These are phyloP conservation scores for Penicillium taxi DNA, from an alignment of 495 filamentous ascomycete genomes.

Conservation along the genomic window DNA sequence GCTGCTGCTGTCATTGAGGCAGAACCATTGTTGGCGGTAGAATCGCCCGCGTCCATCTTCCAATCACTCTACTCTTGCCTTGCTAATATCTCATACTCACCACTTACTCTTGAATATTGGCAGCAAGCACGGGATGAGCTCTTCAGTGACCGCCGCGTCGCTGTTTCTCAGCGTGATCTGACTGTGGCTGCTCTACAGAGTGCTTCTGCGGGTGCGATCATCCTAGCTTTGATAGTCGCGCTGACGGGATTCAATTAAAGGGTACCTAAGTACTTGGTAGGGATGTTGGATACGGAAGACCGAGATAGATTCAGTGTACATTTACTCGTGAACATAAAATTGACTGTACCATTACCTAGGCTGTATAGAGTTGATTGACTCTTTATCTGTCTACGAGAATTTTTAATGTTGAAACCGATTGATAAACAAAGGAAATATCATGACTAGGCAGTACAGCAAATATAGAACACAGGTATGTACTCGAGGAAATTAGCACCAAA, in stretches of 20 bases:
- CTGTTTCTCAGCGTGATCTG: slow-evolving; percentile 63
- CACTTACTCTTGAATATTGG: slow-evolving; percentile 38
- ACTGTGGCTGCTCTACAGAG: slow-evolving; percentile 64
- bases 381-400: too few relatives aligned
- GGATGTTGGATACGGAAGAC: slow-evolving; percentile 1
- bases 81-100: slow-evolving; percentile 14
- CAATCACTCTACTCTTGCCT: slow-evolving; percentile 21
- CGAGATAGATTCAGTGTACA: not conserved
- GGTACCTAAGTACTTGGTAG: not conserved
- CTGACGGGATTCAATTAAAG: slow-evolving; percentile 45
- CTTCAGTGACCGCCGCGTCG: slow-evolving; percentile 62
- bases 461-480: slow-evolving; percentile 30
- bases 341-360: not conserved
- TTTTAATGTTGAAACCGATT: too few relatives aligned
- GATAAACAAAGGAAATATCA: slow-evolving; percentile 25
- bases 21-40: slow-evolving; percentile 4
- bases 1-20: not conserved
- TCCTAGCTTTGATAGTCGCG: slow-evolving; percentile 52
- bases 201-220: slow-evolving; percentile 60
- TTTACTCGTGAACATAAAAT: not conserved
- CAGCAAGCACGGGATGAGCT: slow-evolving; percentile 41
- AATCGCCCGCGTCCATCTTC: slow-evolving; percentile 5
- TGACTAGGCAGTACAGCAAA: slow-evolving; percentile 28
- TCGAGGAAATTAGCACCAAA: slow-evolving; percentile 18
- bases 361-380: too few relatives aligned